Conservation (phyloP, 2,329 filamentous ascomycete genomes). For the Neonectria faginata region DNA sequence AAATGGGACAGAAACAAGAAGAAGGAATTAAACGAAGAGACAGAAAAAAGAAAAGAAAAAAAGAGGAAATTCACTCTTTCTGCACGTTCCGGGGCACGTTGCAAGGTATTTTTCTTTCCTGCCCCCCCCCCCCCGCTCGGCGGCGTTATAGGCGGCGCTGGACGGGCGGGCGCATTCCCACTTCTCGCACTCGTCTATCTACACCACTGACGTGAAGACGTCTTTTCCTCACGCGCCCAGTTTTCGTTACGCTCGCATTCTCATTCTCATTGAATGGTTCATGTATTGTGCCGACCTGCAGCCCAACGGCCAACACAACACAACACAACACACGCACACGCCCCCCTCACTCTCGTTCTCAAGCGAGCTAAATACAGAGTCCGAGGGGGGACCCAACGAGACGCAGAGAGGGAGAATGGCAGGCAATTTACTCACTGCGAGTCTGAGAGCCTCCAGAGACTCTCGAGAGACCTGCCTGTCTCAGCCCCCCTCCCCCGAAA, state of each 20-base stretch:
- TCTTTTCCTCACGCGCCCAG: not conserved
- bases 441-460: not conserved
- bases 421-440: not conserved
- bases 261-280: not conserved
- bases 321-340: not conserved
- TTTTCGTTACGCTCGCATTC: not conserved
- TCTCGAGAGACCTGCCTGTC: slow-evolving; percentile 40
- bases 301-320: not conserved
- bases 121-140: not conserved
- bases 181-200: not conserved
- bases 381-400: not conserved
- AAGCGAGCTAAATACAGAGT: slow-evolving; percentile 21
- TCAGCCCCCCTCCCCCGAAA: slow-evolving; percentile 49
- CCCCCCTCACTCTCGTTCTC: not conserved
- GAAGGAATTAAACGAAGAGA: not conserved
- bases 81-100: not conserved
- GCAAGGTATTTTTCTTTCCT: not conserved
- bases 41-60: not conserved
- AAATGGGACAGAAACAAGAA: slow-evolving; percentile 5
- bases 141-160: not conserved
- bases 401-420: slow-evolving; percentile 3
- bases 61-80: not conserved
- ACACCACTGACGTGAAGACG: not conserved
- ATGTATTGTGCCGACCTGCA: slow-evolving; percentile 2
- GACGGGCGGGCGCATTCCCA: not conserved